Evolutionary conservation across 2,329 filamentous ascomycete species (phyloP).

Genomic region (Aureobasidium sp.): DNA sequence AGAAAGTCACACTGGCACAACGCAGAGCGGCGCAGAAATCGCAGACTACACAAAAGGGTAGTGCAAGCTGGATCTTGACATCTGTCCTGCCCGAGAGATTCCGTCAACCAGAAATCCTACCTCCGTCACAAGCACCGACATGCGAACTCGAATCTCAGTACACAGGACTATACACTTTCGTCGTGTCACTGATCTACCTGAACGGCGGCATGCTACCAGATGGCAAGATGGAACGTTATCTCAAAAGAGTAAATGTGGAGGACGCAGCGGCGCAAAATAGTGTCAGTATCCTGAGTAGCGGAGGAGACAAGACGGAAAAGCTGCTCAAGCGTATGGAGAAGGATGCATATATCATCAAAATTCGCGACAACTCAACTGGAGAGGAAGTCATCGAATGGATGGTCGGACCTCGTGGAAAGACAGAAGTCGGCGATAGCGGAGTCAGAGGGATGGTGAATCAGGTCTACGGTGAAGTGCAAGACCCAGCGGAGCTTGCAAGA

Average conservation of each 20-base stretch:
- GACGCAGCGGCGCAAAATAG: constrained; percentile 38
- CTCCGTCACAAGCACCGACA: constrained; percentile 59
- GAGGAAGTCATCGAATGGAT: constrained; percentile 75
- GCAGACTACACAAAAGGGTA: constrained; percentile 20
- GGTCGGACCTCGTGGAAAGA: constrained; percentile 74
- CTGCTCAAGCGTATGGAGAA: constrained; percentile 66
- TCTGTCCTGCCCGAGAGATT: constrained; percentile 63
- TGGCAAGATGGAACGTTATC: constrained; percentile 65
- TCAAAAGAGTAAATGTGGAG: constrained; percentile 67
- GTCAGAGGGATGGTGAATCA: constrained; percentile 59
- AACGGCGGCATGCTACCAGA: constrained; percentile 65
- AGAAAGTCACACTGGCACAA: constrained; percentile 74
- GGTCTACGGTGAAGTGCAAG: constrained; percentile 39
- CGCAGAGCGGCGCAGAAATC: constrained; percentile 58
- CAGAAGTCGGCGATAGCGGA: constrained; percentile 72
- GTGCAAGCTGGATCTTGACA: constrained; percentile 58
- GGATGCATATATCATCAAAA: constrained; percentile 74
- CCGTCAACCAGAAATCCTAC: constrained; percentile 55
- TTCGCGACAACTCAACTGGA: constrained; percentile 59
- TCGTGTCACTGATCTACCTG: constrained; percentile 69
- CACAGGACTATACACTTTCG: constrained; percentile 67
- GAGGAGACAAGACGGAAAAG: constrained; percentile 61
- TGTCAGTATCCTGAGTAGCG: constrained; percentile 11
- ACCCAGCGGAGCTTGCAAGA: constrained; percentile 25
- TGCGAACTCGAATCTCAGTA: constrained; percentile 68